A percentile compares a stretch with the other conserved stretches of the same genome.
These are phyloP conservation scores for Pseudopithomyces maydicus DNA, from an alignment of 2,329 filamentous ascomycete genomes.

Conservation along the genomic window DNA sequence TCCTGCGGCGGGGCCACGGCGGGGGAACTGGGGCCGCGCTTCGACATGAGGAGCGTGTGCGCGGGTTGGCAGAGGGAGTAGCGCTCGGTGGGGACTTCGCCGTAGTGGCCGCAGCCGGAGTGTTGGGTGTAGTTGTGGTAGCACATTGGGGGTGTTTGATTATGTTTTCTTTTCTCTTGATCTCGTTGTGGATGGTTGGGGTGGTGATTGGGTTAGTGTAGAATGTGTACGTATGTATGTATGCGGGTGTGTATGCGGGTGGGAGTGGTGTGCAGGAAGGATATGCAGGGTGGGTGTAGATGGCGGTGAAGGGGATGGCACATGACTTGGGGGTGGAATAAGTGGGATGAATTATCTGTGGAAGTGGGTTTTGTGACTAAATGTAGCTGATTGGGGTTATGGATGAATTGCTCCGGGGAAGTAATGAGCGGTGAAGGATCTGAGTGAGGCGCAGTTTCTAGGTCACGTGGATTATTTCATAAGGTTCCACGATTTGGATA, in stretches of 20 bases:
- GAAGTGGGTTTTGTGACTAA: not conserved
- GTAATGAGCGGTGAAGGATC: conserved; percentile 21
- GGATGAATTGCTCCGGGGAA: too few species aligned
- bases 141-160: not conserved
- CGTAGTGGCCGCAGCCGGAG: conserved; percentile 42
- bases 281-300: not conserved
- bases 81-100: conserved; percentile 26
- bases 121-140: conserved; percentile 40
- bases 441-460: conserved; percentile 8
- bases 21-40: conserved; percentile 36
- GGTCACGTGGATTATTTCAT: conserved; percentile 14
- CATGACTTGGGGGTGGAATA: too few species aligned
- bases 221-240: not conserved
- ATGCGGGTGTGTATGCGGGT: not conserved
- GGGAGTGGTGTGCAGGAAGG: too few species aligned
- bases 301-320: not conserved
- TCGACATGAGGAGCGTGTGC: conserved; percentile 23
- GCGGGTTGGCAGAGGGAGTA: conserved; percentile 37
- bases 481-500: too few species aligned
- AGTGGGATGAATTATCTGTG: not conserved
- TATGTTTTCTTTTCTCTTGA: not conserved
- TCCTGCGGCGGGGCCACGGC: conserved; percentile 23
- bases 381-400: too few species aligned
- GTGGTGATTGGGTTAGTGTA: not conserved
- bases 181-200: not conserved